Percentiles rank a stretch among this genome's conserved stretches.
Conservation (phyloP, 805 yeast genomes). For the Candida namnaoensis region DNA sequence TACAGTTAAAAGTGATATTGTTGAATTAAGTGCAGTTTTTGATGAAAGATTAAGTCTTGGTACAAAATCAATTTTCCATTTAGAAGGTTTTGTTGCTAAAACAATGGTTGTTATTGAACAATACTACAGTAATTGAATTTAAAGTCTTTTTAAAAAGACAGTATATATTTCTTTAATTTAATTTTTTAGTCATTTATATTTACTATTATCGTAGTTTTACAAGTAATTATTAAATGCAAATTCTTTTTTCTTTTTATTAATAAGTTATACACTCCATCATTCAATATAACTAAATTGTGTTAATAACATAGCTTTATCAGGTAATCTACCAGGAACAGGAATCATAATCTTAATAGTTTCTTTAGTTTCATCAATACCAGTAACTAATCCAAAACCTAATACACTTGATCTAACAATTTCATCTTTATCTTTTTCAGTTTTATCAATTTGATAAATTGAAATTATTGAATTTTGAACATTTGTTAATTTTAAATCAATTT, state of each 20-base stretch:
- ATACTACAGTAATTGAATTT: conserved; percentile 2
- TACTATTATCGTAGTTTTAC: not conserved
- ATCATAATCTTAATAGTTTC: conserved; percentile 60
- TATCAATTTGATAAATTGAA: conserved; percentile 48
- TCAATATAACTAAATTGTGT: conserved; percentile 82
- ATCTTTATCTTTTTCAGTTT: conserved; percentile 32
- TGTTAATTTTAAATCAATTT: conserved; percentile 37
- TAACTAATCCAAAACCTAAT: conserved; percentile 60
- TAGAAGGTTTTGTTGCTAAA: conserved; percentile 89
- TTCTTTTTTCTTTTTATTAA: no score
- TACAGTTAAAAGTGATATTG: conserved; percentile 33
- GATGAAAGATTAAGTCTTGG: conserved; percentile 89
- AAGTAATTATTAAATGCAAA: not conserved
- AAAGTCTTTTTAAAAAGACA: not conserved
- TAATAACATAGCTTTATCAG: conserved; percentile 62
- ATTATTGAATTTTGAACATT: conserved; percentile 70
- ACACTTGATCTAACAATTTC: conserved; percentile 48
- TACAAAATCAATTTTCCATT: conserved; percentile 81
- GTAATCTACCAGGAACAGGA: conserved; percentile 85
- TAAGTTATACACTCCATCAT: conserved; percentile 17
- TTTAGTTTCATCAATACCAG: conserved; percentile 64
- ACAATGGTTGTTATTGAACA: conserved; percentile 70
- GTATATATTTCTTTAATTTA: not conserved
- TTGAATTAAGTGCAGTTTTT: conserved; percentile 53
- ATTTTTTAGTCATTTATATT: not conserved